These are phyloP conservation scores for Corynascus novoguineensis DNA, from an alignment of 495 filamentous ascomycete genomes.

Conservation along the genomic window DNA sequence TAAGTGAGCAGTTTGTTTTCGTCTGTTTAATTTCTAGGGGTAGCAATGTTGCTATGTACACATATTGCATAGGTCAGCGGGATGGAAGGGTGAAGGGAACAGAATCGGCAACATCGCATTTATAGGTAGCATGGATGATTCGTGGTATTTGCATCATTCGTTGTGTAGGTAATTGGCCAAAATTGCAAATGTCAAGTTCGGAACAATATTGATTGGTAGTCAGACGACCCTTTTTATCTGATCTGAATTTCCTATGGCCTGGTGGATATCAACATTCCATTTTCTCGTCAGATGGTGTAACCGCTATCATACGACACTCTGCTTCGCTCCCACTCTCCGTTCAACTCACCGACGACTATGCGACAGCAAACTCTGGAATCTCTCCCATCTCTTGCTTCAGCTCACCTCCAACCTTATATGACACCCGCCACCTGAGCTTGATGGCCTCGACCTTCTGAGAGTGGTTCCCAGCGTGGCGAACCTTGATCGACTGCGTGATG, in stretches of 20 bases:
- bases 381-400: slow-evolving; percentile 74
- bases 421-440: slow-evolving; percentile 83
- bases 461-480: slow-evolving; percentile 61
- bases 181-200: no score
- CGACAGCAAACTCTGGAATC: slow-evolving; percentile 75
- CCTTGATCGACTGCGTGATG: slow-evolving; percentile 74
- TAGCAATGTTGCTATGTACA: no score
- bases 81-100: no score
- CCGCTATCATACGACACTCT: neutral
- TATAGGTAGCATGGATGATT: no score
- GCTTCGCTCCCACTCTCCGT: neutral
- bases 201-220: neutral
- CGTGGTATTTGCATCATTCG: no score
- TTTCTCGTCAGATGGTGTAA: neutral
- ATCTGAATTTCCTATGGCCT: neutral
- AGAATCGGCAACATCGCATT: no score
- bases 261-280: slow-evolving; percentile 1
- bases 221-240: neutral
- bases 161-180: no score
- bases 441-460: slow-evolving; percentile 65
- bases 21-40: neutral
- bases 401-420: slow-evolving; percentile 65
- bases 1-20: neutral
- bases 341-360: slow-evolving; percentile 23
- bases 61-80: no score